Evolutionary conservation across 371 early-diverging fungal genomes (phyloP).

Genomic region (Cokeromyces recurvatus): DNA sequence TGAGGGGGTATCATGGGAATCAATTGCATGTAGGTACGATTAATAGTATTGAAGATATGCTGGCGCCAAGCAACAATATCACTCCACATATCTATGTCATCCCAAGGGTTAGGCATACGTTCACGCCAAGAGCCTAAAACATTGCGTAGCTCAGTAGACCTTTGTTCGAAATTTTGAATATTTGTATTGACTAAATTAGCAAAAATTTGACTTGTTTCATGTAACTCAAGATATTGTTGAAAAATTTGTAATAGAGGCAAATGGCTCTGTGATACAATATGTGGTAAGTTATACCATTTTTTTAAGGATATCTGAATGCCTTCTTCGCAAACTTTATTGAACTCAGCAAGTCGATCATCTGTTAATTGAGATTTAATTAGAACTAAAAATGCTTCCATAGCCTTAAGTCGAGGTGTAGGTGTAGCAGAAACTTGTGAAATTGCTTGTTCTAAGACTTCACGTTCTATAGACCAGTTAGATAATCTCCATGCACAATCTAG

Average conservation of each 20-base stretch:
- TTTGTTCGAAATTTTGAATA: constrained; percentile 75
- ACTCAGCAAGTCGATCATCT: constrained; percentile 63
- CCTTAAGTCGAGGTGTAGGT: constrained; percentile 69
- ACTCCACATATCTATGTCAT: constrained; percentile 97
- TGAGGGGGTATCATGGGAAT: constrained; percentile 64
- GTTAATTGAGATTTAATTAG: constrained; percentile 69
- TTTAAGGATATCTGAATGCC: constrained; percentile 84
- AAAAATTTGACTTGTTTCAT: constrained; percentile 89
- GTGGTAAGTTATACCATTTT: constrained; percentile 87
- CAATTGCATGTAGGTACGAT: constrained; percentile 88
- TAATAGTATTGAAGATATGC: constrained; percentile 94
- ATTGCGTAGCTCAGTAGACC: constrained; percentile 87
- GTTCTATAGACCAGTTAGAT: constrained; percentile 87
- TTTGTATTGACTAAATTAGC: constrained; percentile 71
- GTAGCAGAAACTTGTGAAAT: constrained; percentile 55
- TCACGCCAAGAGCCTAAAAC: constrained; percentile 96
- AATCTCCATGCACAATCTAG: constrained; percentile 91
- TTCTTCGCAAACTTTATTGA: constrained; percentile 79
- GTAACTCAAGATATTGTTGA: constrained; percentile 93
- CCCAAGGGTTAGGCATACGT: constrained; percentile 94
- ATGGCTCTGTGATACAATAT: constrained; percentile 80
- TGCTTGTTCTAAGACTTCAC: constrained; percentile 64
- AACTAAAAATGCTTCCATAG: constrained; percentile 85
- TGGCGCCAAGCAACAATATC: constrained; percentile 97
- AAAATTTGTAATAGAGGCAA: constrained; percentile 84